Percentiles rank a stretch among this genome's conserved stretches.
phyloP scores from a whole-genome alignment of 305 asterid species.

The Fraxinus albicans region DNA sequence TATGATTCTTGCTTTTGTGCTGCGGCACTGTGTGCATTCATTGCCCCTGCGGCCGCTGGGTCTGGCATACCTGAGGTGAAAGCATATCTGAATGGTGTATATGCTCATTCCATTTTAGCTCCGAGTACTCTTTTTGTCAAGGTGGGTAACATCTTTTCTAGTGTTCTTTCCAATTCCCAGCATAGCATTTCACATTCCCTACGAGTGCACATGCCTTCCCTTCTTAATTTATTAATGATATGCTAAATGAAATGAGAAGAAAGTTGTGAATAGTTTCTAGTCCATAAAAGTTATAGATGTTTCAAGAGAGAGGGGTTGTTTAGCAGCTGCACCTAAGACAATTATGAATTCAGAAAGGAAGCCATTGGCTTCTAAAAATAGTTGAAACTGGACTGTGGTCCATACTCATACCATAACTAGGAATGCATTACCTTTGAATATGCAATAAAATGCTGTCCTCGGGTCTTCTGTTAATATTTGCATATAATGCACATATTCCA shows the following conservation, averaged over 20 bases:
- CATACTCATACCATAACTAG: background rate
- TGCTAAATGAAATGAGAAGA: background rate
- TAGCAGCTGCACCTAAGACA: background rate
- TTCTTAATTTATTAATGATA: background rate
- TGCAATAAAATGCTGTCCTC: background rate
- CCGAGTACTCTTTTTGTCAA: slow-evolving; percentile 62
- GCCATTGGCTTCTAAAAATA: background rate
- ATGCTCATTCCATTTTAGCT: too few species aligned
- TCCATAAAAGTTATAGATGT: background rate
- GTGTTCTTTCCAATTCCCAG: background rate
- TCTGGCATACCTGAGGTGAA: too few species aligned
- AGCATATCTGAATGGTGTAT: too few species aligned
- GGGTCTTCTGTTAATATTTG: background rate
- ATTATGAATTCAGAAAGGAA: background rate
- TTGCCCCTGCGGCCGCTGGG: too few species aligned
- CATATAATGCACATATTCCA: background rate
- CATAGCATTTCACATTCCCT: background rate
- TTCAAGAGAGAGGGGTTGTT: background rate
- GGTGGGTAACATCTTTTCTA: slow-evolving; percentile 37
- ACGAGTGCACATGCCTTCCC: background rate
- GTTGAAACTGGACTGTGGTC: background rate
- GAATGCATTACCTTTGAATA: background rate
- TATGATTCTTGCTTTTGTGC: too few species aligned
- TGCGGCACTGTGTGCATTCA: too few species aligned
- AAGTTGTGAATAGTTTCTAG: background rate